Conservation (phyloP, 192 early-diverging fungal species). For the Pilaira anomala region DNA sequence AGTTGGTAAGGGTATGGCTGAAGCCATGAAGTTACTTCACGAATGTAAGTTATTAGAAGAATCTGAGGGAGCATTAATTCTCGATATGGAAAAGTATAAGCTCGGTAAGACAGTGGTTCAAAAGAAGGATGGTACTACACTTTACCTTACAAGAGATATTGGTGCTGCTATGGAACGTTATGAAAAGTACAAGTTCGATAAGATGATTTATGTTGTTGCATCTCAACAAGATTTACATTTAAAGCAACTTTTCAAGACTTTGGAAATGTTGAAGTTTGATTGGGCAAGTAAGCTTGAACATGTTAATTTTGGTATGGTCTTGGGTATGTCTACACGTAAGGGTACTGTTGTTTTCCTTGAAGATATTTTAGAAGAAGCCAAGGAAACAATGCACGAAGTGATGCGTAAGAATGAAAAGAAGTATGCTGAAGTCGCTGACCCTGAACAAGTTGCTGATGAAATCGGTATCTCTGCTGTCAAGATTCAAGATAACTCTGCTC, state of each 20-base stretch:
- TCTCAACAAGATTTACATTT: constrained; percentile 90
- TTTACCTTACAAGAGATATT: constrained; percentile 96
- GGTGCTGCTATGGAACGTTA: constrained; percentile 92
- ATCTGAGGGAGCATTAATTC: constrained; percentile 80
- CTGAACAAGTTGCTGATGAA: constrained; percentile 75
- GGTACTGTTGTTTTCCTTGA: constrained; percentile 95
- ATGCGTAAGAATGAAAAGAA: constrained; percentile 88
- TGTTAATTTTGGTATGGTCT: constrained; percentile 93
- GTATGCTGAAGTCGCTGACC: constrained; percentile 81
- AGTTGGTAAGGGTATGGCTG: constrained; percentile 70
- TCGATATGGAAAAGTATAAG: constrained; percentile 83
- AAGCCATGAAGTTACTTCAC: constrained; percentile 67
- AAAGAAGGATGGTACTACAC: constrained; percentile 87
- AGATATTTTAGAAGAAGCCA: constrained; percentile 85
- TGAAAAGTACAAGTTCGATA: constrained; percentile 85
- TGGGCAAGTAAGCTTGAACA: constrained; percentile 84
- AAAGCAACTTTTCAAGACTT: constrained; percentile 91
- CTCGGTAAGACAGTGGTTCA: constrained; percentile 80
- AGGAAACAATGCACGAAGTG: constrained; percentile 86
- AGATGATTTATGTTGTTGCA: constrained; percentile 90
- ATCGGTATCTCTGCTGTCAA: constrained; percentile 92
- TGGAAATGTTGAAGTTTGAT: constrained; percentile 77
- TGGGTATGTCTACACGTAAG: constrained; percentile 94
- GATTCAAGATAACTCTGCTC: constrained; percentile 88
- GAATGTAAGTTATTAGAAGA: constrained; percentile 69